Percentiles rank a stretch among this genome's conserved stretches.
phyloP scores from a whole-genome alignment of 805 yeast genomes.

The Wickerhamiella bombiphila region DNA sequence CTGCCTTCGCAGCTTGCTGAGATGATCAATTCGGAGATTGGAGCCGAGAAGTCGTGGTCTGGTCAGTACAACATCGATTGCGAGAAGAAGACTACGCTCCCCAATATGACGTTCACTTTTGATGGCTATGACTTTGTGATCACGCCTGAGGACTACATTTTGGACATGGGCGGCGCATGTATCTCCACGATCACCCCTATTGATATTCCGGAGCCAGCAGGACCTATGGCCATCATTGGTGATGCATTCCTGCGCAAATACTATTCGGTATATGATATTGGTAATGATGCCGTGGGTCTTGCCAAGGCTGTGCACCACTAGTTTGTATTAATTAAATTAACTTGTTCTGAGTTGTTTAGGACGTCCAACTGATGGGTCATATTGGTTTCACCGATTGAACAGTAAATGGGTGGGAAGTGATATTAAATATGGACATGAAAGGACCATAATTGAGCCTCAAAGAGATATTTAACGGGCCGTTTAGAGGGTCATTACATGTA shows the following conservation, averaged over 20 bases:
- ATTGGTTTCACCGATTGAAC: no score
- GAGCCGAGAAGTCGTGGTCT: slow-evolving; percentile 93
- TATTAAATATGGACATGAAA: not conserved
- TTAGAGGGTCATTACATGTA: no score
- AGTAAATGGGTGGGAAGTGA: no score
- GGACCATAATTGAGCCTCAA: no score
- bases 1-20: slow-evolving; percentile 93
- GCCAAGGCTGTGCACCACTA: slow-evolving; percentile 48
- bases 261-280: slow-evolving; percentile 87
- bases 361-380: no score
- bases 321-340: not conserved
- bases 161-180: slow-evolving; percentile 91
- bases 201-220: slow-evolving; percentile 96
- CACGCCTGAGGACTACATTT: slow-evolving; percentile 77
- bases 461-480: no score
- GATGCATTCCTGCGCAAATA: slow-evolving; percentile 93
- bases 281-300: slow-evolving; percentile 85
- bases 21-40: slow-evolving; percentile 86
- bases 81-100: slow-evolving; percentile 65
- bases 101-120: slow-evolving; percentile 82
- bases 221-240: slow-evolving; percentile 91
- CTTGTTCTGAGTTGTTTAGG: not conserved
- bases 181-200: slow-evolving; percentile 91
- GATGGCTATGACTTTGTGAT: slow-evolving; percentile 86
- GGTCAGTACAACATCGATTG: slow-evolving; percentile 95